Evolutionary conservation across 2,329 filamentous ascomycete genomes (phyloP).

Genomic region (Biscogniauxia sp.): DNA sequence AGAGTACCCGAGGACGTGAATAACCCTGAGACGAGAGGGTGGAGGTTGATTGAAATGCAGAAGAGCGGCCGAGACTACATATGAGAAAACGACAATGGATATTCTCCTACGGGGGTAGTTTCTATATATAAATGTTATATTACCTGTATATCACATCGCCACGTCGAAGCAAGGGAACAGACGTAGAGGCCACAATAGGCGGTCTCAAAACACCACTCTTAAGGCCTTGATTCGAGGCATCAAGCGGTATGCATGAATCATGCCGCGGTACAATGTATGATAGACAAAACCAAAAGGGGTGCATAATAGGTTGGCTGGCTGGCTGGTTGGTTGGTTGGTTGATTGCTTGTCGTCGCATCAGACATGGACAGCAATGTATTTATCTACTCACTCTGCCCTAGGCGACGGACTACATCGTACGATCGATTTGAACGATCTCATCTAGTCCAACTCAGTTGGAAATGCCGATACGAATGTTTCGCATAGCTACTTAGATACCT

Average conservation of each 20-base stretch:
- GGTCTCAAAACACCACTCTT: slow-evolving; percentile 31
- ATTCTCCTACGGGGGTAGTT: slow-evolving; percentile 10
- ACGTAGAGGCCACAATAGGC: slow-evolving; percentile 12
- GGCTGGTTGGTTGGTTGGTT: background rate
- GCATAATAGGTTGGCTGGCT: slow-evolving; percentile 12
- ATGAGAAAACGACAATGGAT: slow-evolving; percentile 33
- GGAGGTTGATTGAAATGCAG: slow-evolving; percentile 97
- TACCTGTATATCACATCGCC: slow-evolving; percentile 28
- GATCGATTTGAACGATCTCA: background rate
- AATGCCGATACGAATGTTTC: background rate
- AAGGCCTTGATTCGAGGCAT: slow-evolving; percentile 25
- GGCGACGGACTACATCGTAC: background rate
- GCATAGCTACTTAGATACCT: too few species aligned
- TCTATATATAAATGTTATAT: slow-evolving; percentile 26
- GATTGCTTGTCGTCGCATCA: background rate
- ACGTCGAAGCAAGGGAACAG: slow-evolving; percentile 14
- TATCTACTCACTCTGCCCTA: background rate
- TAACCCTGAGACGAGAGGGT: slow-evolving; percentile 94
- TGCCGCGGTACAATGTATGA: slow-evolving; percentile 24
- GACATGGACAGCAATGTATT: slow-evolving; percentile 6
- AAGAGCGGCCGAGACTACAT: slow-evolving; percentile 92
- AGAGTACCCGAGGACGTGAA: slow-evolving; percentile 91
- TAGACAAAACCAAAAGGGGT: slow-evolving; percentile 24
- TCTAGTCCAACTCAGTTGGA: background rate
- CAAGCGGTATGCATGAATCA: slow-evolving; percentile 19